Conservation (phyloP, 2,329 filamentous ascomycete species). For the Zymoseptoria pseudotritici region DNA sequence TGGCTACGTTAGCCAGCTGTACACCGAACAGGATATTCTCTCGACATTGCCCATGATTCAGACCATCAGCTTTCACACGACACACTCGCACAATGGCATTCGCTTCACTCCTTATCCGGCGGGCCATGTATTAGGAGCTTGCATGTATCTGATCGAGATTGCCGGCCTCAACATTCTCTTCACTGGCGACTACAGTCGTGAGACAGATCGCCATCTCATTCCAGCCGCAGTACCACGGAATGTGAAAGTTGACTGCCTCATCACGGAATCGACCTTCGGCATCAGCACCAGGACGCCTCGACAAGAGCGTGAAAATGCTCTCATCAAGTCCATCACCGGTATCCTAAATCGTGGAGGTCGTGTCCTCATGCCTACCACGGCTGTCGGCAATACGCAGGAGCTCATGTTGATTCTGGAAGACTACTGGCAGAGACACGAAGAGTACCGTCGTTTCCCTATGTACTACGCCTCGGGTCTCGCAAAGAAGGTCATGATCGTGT, state of each 20-base stretch:
- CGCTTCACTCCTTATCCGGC: constrained; percentile 95
- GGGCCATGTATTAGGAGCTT: constrained; percentile 93
- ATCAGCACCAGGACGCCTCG: constrained; percentile 90
- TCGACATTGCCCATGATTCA: constrained; percentile 92
- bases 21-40: constrained; percentile 90
- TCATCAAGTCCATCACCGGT: constrained; percentile 92
- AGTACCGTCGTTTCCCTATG: constrained; percentile 85
- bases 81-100: constrained; percentile 92
- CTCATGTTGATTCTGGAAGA: constrained; percentile 90
- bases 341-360: constrained; percentile 87
- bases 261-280: constrained; percentile 95
- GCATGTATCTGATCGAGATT: constrained; percentile 98
- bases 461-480: constrained; percentile 97
- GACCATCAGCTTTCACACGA: constrained; percentile 96
- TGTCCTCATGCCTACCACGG: constrained; percentile 91
- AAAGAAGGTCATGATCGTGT: constrained; percentile 95
- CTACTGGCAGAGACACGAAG: constrained; percentile 85
- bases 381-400: constrained; percentile 87
- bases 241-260: constrained; percentile 89
- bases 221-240: constrained; percentile 84
- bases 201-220: constrained; percentile 91
- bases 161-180: constrained; percentile 95
- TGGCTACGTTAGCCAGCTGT: constrained; percentile 58
- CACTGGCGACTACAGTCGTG: constrained; percentile 93
- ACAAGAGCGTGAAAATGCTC: constrained; percentile 78